Evolutionary conservation across 225 moss, liverwort and hornwort species (phyloP).

Genomic region (Physcomitrellopsis africana): DNA sequence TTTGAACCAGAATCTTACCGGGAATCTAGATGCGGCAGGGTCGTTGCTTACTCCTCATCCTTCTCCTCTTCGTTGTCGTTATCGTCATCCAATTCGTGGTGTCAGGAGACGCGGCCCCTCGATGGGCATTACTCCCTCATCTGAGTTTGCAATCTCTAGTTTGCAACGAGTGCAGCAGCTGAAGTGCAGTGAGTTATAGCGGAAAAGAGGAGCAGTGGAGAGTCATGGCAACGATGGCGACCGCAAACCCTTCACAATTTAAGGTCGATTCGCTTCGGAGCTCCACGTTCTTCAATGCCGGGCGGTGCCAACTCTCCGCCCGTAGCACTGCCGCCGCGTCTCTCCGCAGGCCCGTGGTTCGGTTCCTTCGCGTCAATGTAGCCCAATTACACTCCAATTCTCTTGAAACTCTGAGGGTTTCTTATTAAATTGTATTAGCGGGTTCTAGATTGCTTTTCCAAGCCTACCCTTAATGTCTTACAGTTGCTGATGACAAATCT

Average conservation of each 20-base stretch:
- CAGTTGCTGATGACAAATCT: too few species aligned
- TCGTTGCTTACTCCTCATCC: conserved; percentile 20
- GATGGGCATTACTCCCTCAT: not conserved
- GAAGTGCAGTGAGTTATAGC: not conserved
- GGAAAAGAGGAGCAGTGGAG: not conserved
- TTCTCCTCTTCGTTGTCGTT: conserved; percentile 17
- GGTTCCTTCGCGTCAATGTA: conserved; percentile 45
- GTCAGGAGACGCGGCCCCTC: not conserved
- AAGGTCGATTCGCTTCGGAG: conserved; percentile 27
- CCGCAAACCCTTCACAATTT: conserved; percentile 37
- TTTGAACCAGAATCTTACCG: conserved; percentile 24
- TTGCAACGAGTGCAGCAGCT: not conserved
- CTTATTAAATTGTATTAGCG: not conserved
- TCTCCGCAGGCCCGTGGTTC: conserved; percentile 34
- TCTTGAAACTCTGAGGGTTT: not conserved
- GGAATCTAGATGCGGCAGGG: conserved; percentile 27
- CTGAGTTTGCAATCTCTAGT: not conserved
- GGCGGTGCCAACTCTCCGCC: conserved; percentile 37
- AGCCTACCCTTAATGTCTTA: not conserved
- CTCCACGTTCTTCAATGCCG: conserved; percentile 44
- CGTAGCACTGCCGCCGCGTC: conserved; percentile 9
- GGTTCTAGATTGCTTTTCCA: not conserved
- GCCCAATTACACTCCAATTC: conserved; percentile 32
- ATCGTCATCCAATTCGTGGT: conserved; percentile 26
- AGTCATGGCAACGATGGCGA: conserved; percentile 35